Evolutionary conservation across 2,329 filamentous ascomycete species (phyloP).

Genomic region (Daldinia sp.): DNA sequence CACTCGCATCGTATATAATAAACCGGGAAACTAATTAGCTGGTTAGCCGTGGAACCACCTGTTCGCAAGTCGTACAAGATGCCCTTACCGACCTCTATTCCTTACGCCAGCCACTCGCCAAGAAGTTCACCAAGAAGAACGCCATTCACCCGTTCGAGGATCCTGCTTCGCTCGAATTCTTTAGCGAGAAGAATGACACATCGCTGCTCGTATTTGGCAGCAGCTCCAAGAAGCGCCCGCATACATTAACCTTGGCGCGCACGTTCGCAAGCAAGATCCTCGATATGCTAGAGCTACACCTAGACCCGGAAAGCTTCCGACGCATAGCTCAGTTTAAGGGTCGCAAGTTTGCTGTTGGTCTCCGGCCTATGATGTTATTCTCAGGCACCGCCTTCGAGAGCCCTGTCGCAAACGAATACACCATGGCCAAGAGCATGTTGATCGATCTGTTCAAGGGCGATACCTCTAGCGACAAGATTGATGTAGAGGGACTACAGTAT

Average conservation of each 20-base stretch:
- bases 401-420: constrained; percentile 80
- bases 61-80: constrained; percentile 82
- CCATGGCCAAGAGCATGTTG: constrained; percentile 85
- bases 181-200: constrained; percentile 95
- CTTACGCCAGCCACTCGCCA: constrained; percentile 82
- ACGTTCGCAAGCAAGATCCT: constrained; percentile 87
- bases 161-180: constrained; percentile 87
- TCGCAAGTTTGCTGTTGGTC: constrained; percentile 77
- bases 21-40: constrained; percentile 17
- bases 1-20: background rate
- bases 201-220: constrained; percentile 84
- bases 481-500: constrained; percentile 95
- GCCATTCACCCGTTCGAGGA: constrained; percentile 94
- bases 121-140: constrained; percentile 98
- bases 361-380: constrained; percentile 93
- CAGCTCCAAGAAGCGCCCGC: constrained; percentile 92
- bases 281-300: constrained; percentile 92
- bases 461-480: constrained; percentile 76
- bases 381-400: constrained; percentile 88
- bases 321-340: constrained; percentile 78
- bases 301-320: constrained; percentile 78
- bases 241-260: constrained; percentile 83
- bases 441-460: constrained; percentile 92
- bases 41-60: constrained; percentile 77
- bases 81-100: constrained; percentile 85